Base-by-base conservation (phyloP, 345 rosid genomes). In the Clausena lansium region DNA sequence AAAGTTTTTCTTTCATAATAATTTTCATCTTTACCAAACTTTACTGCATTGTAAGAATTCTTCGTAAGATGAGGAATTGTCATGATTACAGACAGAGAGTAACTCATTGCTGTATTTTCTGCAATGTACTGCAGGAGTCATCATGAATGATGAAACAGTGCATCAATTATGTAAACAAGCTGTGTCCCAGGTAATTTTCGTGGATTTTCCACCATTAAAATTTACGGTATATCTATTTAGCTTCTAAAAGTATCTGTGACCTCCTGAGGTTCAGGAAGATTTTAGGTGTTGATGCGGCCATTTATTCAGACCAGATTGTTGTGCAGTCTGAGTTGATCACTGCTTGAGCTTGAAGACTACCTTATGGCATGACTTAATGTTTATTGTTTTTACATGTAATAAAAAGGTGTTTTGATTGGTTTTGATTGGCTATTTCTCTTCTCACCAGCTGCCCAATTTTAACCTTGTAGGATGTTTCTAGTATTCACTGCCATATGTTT, bases 141-240 rank as follows among this genome's bases (percentile, higher is more conserved):
- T 95, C 78, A 77, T 95, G 91, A 95, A 95, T 84, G 98, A 95
- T 76, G 98, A 95, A 87, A 93, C 97, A 5, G 92, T 95, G 63
- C 94, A 91, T 88, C 98, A 93, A 82, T 81, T 95, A 71, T 85
- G 98, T 66, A 95, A 93, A 80, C 98, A 95, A 88, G 98, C 98
- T 54, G 93, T 95, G 62, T 84, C 89, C 76, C 98, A 93, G 97
- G 98, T 94, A 83, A 65, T 63, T 24, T 41, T 68, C 13, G 30
- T 7, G 20, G 68, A 38, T 36, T 27, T 60, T 74, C 22, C 71
- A 70, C 75, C 24, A 35, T 36, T 27, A 13, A 71, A 65, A 64
- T 58, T 68, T 63, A 6, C 70, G 8, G 13, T 25, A 22, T 76
- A 5, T 36, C 3, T 2, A 14, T 58, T 22, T 24, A 17, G 35